Base-by-base conservation (phyloP, 73 alveolate species). In the Breviolum minutum region DNA sequence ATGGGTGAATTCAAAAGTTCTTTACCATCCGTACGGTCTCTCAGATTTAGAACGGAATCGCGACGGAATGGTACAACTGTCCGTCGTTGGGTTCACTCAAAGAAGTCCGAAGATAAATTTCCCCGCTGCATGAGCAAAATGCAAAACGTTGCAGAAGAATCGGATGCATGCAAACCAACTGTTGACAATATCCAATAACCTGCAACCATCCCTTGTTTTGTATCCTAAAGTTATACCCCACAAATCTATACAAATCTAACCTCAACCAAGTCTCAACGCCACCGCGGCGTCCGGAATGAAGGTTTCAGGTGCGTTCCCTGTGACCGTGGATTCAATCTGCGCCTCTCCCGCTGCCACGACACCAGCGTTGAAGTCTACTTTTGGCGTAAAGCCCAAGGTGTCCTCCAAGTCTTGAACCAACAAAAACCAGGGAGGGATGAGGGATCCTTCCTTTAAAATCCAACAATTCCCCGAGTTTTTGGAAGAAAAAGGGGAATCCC, bases 321-420 rank as follows among this genome's bases (percentile, higher is more conserved):
- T 94, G 74, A 94, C 99, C 14, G 99, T 94, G 94, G 99, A 94
- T 74, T 94, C 99, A 66, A 92, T 92, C 98, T 92, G 98, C 26
- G 99, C 99, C 86, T 94, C 99, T 29, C 99, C 99, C 20, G 99
- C 99, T 10, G 99, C 99, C 74, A 94, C 99, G 85, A 94, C 99
- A 62, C 99, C 99, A 8, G 99, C 99, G 85, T 94, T 94, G 94
- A 94, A 94, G 99, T 94, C 99, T 76, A 94, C 99, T 86, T 94
- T 94, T 62, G 99, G 99, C 63, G 94, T 81, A 94, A 94, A 94
- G 99, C 99, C 99, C 71, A 94, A 40, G 76, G 99, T 94, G 40
- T 94, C 95, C 83, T 88, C 86, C 77, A 14, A 22, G n/a, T 14
- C 8, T 17, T 14, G 77, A 22, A 14, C n/a, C n/a, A 22, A 14